Evolutionary conservation across 148 eudicot genomes (phyloP), one percentile per base, ranked within the genome.

Genomic region (Rhododendron kiyosumense): DNA sequence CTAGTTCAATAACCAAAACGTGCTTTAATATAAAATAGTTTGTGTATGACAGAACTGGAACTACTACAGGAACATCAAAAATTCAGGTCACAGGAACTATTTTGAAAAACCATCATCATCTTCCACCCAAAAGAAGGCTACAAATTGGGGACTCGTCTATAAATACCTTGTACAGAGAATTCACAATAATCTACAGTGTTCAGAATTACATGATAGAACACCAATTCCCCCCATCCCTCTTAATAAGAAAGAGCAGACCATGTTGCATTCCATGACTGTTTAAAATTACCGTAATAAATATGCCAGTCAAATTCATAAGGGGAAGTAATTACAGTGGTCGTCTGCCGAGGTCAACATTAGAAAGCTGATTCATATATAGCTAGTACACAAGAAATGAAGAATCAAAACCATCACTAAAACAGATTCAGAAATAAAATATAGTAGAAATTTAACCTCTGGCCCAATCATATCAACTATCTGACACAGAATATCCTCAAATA

Each of bases 401-500:
- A 24, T 24, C 26, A 71, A 71, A 71, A 71, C 41, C 14, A 46
- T 17, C 41, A 51, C 78, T 3, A 71, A 30, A 34, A 86, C 22
- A 38, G 17, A 18, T 59, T 9, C 38, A n/a, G 54, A 17, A 49
- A 38, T 6, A 78, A 6, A 74, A 28, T 20, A 8, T 1, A 71
- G 2, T 71, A 14, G 76, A 14, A 77, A 76, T 57, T 22, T 79
- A 54, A 96, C 99, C 99, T 95, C 98, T 71, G 99, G 98, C 79
- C 87, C 88, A 87, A 96, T 86, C 99, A 95, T 96, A 89, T 96
- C 99, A 90, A 95, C 91, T 51, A 96, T 96, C 89, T 96, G 99
- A 89, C 99, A 96, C 87, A 96, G 92, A 80, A 96, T 94, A 86
- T 96, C 99, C 91, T 96, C 99, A 91, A 96, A 96, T 43, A 94